These are phyloP conservation scores for Aspergillus cristatus DNA, from an alignment of 495 filamentous ascomycete species.

Conservation along the genomic window DNA sequence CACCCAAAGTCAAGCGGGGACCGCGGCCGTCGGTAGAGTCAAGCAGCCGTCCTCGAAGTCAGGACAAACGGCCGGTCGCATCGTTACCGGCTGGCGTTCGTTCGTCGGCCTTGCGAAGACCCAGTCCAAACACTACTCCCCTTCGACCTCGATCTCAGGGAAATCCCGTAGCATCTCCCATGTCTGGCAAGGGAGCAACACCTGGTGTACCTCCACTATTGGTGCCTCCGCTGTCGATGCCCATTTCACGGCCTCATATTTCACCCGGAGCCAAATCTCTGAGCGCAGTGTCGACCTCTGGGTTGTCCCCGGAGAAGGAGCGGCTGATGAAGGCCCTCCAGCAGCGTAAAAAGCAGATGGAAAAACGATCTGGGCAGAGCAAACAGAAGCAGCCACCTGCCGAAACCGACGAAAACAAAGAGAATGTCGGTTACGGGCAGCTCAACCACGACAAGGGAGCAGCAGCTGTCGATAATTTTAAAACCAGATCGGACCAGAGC, in stretches of 20 bases:
- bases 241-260: slow-evolving; percentile 36
- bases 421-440: slow-evolving; percentile 17
- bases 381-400: slow-evolving; percentile 20
- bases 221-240: slow-evolving; percentile 39
- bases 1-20: slow-evolving; percentile 72
- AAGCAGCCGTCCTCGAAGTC: slow-evolving; percentile 46
- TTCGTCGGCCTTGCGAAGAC: slow-evolving; percentile 35
- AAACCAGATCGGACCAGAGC: slow-evolving; percentile 5
- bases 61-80: slow-evolving; percentile 60
- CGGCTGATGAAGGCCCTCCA: slow-evolving; percentile 91
- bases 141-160: slow-evolving; percentile 36
- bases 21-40: slow-evolving; percentile 71
- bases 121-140: slow-evolving; percentile 15
- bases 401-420: slow-evolving; percentile 23
- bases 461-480: slow-evolving; percentile 4
- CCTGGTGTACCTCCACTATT: slow-evolving; percentile 35
- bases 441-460: slow-evolving; percentile 2
- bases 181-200: slow-evolving; percentile 27
- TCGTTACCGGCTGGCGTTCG: slow-evolving; percentile 49
- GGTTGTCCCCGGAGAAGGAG: slow-evolving; percentile 81
- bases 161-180: slow-evolving; percentile 22
- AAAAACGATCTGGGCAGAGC: slow-evolving; percentile 28
- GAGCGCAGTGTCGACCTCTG: slow-evolving; percentile 42
- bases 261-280: slow-evolving; percentile 45
- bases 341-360: slow-evolving; percentile 69